phyloP scores from a whole-genome alignment of 129 eudicot species.

The Pittosporum tobira region DNA sequence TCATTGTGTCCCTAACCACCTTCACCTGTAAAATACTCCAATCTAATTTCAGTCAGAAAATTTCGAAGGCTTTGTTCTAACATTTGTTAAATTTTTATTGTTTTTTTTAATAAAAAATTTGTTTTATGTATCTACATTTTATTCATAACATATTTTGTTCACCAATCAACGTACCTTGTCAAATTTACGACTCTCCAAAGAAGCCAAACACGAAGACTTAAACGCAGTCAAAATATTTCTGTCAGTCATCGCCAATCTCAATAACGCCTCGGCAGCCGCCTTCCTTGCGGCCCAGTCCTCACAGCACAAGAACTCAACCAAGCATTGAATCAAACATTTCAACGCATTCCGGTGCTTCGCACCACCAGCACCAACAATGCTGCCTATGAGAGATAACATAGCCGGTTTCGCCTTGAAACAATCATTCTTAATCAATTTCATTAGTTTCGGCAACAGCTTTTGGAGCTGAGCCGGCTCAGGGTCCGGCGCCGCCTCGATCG shows the following conservation, averaged over 20 bases:
- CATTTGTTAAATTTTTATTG: no score
- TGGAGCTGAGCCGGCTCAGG: conserved; percentile 44
- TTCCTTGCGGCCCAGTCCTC: conserved; percentile 87
- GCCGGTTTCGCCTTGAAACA: conserved; percentile 66
- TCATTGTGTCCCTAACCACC: conserved; percentile 78
- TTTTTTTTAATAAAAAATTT: no score
- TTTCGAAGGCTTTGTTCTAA: background rate
- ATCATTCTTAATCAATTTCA: conserved; percentile 47
- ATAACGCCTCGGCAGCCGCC: conserved; percentile 72
- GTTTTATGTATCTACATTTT: no score
- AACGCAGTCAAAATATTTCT: conserved; percentile 24
- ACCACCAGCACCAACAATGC: conserved; percentile 52
- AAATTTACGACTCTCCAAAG: conserved; percentile 62
- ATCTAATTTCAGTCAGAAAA: background rate
- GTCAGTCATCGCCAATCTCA: conserved; percentile 45
- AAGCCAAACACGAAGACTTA: conserved; percentile 42
- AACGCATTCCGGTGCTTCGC: conserved; percentile 32
- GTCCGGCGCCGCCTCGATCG: conserved; percentile 53
- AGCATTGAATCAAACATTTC: conserved; percentile 30
- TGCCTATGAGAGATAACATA: conserved; percentile 49
- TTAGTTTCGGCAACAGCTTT: conserved; percentile 46
- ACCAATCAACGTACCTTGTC: conserved; percentile 63
- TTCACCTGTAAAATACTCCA: conserved; percentile 42
- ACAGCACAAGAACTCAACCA: conserved; percentile 48
- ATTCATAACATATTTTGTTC: conserved; percentile 5